Evolutionary conservation across 202 grass and related monocot species (phyloP).

Genomic region (Brachypodium distachyon): DNA sequence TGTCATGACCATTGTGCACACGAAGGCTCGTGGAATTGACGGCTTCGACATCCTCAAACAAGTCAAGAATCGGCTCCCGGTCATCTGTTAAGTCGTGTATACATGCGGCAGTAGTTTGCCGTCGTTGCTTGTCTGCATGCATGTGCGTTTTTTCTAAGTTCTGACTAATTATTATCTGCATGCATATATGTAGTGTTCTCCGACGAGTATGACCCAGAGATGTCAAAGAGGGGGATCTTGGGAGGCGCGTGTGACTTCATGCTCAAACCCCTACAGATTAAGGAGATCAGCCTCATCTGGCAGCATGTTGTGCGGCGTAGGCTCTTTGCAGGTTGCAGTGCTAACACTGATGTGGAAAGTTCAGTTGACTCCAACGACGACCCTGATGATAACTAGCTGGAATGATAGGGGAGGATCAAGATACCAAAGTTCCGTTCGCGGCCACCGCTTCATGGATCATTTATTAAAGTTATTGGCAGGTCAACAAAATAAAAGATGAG

Average conservation of each 20-base stretch:
- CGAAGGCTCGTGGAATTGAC: constrained; percentile 2
- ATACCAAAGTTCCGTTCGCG: too few relatives aligned
- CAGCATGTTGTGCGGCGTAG: too few relatives aligned
- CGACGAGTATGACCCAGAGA: background rate
- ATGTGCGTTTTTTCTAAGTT: too few relatives aligned
- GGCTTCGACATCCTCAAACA: constrained; percentile 8
- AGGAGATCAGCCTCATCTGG: constrained; percentile 14
- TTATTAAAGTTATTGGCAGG: too few relatives aligned
- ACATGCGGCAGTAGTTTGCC: too few relatives aligned
- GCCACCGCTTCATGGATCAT: too few relatives aligned
- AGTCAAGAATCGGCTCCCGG: background rate
- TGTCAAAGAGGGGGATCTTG: background rate
- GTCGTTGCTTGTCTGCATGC: background rate
- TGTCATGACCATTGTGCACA: constrained; percentile 5
- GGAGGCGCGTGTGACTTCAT: constrained; percentile 16
- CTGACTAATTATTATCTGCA: background rate
- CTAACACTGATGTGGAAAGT: too few relatives aligned
- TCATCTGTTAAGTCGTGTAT: background rate
- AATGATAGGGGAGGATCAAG: too few relatives aligned
- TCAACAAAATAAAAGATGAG: too few relatives aligned
- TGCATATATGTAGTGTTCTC: constrained; percentile 28
- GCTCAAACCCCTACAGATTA: constrained; percentile 10
- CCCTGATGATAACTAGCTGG: too few relatives aligned
- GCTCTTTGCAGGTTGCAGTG: too few relatives aligned
- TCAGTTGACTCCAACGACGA: too few relatives aligned